These are phyloP conservation scores for Zymoseptoria pseudotritici DNA, from an alignment of 2,329 filamentous ascomycete genomes.

Conservation along the genomic window DNA sequence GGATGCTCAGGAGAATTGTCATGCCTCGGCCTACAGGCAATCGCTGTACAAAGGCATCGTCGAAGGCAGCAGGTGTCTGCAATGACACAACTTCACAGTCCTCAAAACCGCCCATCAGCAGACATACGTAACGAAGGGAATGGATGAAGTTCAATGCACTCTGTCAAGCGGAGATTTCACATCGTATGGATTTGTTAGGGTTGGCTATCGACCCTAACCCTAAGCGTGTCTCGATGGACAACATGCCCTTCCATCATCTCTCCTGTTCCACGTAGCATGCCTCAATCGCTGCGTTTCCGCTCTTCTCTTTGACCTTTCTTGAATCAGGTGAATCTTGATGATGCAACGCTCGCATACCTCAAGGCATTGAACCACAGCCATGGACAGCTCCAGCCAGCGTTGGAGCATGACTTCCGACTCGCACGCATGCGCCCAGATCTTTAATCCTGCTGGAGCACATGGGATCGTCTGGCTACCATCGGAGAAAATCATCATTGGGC, in stretches of 20 bases:
- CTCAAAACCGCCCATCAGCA: background rate
- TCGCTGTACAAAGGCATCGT: background rate
- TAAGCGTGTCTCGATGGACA: background rate
- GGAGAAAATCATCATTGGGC: too few species aligned
- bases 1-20: background rate
- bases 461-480: too few species aligned
- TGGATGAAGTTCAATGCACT: background rate
- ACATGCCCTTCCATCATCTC: background rate
- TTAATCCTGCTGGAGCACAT: too few species aligned
- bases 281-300: background rate
- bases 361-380: background rate
- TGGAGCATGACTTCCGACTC: background rate
- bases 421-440: too few species aligned
- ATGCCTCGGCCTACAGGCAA: background rate
- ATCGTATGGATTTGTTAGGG: background rate
- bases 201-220: background rate
- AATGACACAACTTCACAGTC: background rate
- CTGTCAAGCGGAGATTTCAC: background rate
- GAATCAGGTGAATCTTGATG: background rate
- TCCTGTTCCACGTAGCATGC: background rate
- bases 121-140: background rate
- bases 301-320: background rate
- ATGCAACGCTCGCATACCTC: too few species aligned
- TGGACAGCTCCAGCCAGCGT: background rate
- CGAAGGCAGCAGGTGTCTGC: too few species aligned